Evolutionary conservation across 2,329 filamentous ascomycete genomes (phyloP).

Genomic region (Waltergamsia citrina): DNA sequence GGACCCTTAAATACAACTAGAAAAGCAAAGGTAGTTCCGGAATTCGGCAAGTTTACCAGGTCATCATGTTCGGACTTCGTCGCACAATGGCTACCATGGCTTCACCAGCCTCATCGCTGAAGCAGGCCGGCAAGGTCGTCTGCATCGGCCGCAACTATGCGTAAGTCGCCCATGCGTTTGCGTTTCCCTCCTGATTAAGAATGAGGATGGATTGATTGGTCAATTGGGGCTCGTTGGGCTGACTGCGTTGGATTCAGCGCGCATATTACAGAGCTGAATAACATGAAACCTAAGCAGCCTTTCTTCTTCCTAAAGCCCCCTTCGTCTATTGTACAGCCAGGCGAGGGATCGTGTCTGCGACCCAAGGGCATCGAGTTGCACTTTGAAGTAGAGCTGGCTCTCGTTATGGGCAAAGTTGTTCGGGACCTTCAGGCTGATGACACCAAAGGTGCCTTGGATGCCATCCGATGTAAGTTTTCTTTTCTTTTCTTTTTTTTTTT

Average conservation of each 20-base stretch:
- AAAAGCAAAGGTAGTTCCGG: no score
- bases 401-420: slow-evolving; percentile 77
- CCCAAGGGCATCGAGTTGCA: slow-evolving; percentile 80
- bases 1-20: no score
- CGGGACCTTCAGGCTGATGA: slow-evolving; percentile 69
- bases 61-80: slow-evolving; percentile 28
- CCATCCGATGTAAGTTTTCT: slow-evolving; percentile 59
- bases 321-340: slow-evolving; percentile 73
- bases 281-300: slow-evolving; percentile 78
- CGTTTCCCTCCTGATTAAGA: slow-evolving; percentile 1
- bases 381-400: slow-evolving; percentile 89
- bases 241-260: slow-evolving; percentile 48
- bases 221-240: not conserved
- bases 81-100: slow-evolving; percentile 30
- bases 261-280: slow-evolving; percentile 89
- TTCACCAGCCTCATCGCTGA: slow-evolving; percentile 36
- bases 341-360: slow-evolving; percentile 68
- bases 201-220: not conserved
- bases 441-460: slow-evolving; percentile 64
- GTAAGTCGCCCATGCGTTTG: slow-evolving; percentile 38
- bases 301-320: slow-evolving; percentile 99
- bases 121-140: slow-evolving; percentile 64
- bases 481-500: not conserved
- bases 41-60: no score
- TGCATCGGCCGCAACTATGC: slow-evolving; percentile 97